Evolutionary conservation across 176 grass and related monocot genomes (phyloP), one percentile per base, ranked within the genome.

Genomic region (Oryza rufipogon): DNA sequence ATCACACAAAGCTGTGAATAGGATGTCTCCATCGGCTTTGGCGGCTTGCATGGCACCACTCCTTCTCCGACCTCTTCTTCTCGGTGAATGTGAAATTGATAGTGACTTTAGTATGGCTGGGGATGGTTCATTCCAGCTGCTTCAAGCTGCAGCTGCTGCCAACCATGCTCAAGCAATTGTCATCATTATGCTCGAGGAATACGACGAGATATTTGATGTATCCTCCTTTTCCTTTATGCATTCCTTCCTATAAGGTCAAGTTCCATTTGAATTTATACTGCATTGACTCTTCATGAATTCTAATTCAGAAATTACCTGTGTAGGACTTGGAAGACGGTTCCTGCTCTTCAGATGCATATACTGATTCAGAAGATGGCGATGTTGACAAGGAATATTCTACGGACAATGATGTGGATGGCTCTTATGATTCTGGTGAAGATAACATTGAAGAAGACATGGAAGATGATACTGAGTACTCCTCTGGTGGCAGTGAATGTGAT

Each of bases 31-130:
- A 73, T 90, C 93, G 54, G 96, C 96, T 82, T 78, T 99, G 84
- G 96, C 96, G 22, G 96, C 96, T 92, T 99, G 96, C 74, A 99
- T 99, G 96, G 93, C 96, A 32, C 96, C 96, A 74, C 94, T 99
- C 60, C 96, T 99, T 63, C 93, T 99, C 52, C 91, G 96, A 46
- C 93, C 96, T 52, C 89, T 99, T 64, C 89, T 99, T 88, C 89
- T 87, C 58, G 96, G 96, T 71, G 92, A 95, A 79, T 95, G 93
- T 84, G 93, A 90, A 83, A 80, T 96, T 26, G 96, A 99, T 69
- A 92, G 66, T 10, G 86, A 99, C 46, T 99, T 99, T 58, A 94
- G 80, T 83, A 95, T 95, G 90, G 89, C 58, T 64, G 93, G 91
- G 34, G 93, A 91, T 66, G 89, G 94, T 91, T 96, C 93, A 51